Evolutionary conservation across 2,329 filamentous ascomycete species (phyloP).

Genomic region (Exophiala lecanii-corni): DNA sequence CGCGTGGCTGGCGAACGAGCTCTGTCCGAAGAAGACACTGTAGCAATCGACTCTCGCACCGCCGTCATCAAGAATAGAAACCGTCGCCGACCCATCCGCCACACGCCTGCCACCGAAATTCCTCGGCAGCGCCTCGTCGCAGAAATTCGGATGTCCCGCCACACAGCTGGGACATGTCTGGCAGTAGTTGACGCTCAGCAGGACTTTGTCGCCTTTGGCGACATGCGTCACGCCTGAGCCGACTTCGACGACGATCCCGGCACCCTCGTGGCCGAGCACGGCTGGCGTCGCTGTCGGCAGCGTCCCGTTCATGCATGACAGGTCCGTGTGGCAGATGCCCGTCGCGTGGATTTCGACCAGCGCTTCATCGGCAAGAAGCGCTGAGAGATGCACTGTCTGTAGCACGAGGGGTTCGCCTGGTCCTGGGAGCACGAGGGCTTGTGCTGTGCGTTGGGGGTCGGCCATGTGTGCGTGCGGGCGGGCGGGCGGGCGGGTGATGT

Average conservation of each 20-base stretch:
- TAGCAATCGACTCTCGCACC: neutral
- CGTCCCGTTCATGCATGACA: conserved; percentile 41
- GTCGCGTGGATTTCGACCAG: conserved; percentile 85
- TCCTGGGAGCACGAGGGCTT: conserved; percentile 83
- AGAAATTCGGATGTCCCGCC: conserved; percentile 23
- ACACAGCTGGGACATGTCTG: conserved; percentile 19
- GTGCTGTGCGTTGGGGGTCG: too few species aligned
- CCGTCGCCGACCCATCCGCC: conserved; percentile 2
- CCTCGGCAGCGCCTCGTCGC: conserved; percentile 8
- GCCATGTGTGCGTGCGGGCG: too few species aligned
- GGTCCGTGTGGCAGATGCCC: conserved; percentile 85
- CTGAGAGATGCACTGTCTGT: conserved; percentile 58
- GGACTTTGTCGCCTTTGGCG: conserved; percentile 28
- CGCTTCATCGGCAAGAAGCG: conserved; percentile 60
- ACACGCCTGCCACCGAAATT: conserved; percentile 20
- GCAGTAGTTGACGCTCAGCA: conserved; percentile 27
- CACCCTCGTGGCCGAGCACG: conserved; percentile 37
- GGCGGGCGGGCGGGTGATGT: too few species aligned
- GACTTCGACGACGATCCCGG: conserved; percentile 26
- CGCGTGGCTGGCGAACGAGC: conserved; percentile 30
- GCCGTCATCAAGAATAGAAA: conserved; percentile 10
- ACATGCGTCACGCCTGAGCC: conserved; percentile 25
- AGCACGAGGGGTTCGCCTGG: conserved; percentile 59
- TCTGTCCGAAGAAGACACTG: conserved; percentile 36
- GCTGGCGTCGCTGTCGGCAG: conserved; percentile 45